These are phyloP conservation scores for Emiliania huxleyi DNA, from an alignment of 78 protist genomes.

Conservation along the genomic window DNA sequence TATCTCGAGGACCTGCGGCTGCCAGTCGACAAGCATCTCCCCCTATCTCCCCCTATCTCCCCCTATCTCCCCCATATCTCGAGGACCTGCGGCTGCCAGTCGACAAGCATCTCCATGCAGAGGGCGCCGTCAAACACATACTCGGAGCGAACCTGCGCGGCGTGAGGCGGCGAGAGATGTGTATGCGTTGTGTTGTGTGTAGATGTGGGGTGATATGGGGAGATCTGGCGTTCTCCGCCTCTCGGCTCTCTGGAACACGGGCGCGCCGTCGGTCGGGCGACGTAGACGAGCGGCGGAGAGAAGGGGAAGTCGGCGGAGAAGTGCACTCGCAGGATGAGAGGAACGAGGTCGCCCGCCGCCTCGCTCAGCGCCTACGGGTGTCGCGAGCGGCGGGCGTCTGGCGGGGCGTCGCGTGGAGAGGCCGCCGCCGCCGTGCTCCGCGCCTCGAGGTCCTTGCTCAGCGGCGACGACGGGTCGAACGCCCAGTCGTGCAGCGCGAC, in stretches of 20 bases:
- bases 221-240: too few species aligned
- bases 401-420: too few species aligned
- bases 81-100: slow-evolving; percentile 2
- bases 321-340: not conserved
- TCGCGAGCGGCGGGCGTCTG: too few species aligned
- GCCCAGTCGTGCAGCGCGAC: not conserved
- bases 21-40: too few species aligned
- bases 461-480: not conserved
- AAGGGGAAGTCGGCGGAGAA: not conserved
- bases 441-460: not conserved
- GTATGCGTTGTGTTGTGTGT: too few species aligned
- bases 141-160: not conserved
- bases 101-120: slow-evolving; percentile 4
- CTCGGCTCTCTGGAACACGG: too few species aligned
- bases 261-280: not conserved
- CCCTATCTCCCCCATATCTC: too few species aligned
- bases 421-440: not conserved
- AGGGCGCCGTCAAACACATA: not conserved
- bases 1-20: too few species aligned
- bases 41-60: too few species aligned
- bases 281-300: not conserved
- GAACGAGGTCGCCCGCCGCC: not conserved
- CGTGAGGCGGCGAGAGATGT: too few species aligned
- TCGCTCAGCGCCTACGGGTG: too few species aligned
- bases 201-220: too few species aligned